Evolutionary conservation across 2,329 filamentous ascomycete species (phyloP).

Genomic region (Sordariomycetes sp.): DNA sequence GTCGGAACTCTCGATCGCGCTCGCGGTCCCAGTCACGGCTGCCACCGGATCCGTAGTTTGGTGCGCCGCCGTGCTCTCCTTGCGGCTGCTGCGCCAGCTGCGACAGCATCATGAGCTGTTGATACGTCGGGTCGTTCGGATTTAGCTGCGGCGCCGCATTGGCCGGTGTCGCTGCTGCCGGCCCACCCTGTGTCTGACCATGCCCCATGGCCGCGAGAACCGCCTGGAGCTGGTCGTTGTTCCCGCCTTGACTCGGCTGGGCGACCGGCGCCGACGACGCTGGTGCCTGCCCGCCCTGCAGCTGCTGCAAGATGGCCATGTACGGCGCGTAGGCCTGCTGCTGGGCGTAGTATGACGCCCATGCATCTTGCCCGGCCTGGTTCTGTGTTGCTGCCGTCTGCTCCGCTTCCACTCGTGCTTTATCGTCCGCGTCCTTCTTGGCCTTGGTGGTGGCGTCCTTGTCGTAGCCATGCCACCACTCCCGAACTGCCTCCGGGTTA

Average conservation of each 20-base stretch:
- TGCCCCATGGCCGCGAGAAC: slow-evolving; percentile 31
- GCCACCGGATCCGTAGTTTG: slow-evolving; percentile 4
- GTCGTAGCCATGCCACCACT: slow-evolving; percentile 42
- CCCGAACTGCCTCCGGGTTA: slow-evolving; percentile 32
- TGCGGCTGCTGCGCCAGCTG: slow-evolving; percentile 19
- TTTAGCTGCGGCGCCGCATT: slow-evolving; percentile 16
- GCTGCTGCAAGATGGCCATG: slow-evolving; percentile 5
- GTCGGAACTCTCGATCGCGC: slow-evolving; percentile 15
- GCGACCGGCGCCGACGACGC: slow-evolving; percentile 9
- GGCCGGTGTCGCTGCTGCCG: slow-evolving; percentile 8
- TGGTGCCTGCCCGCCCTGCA: slow-evolving; percentile 2
- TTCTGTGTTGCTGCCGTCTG: slow-evolving; percentile 3
- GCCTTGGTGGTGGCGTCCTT: slow-evolving; percentile 25
- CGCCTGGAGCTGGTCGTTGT: slow-evolving; percentile 29
- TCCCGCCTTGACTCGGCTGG: slow-evolving; percentile 9
- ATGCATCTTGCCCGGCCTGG: slow-evolving; percentile 1
- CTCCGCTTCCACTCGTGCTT: slow-evolving; percentile 9
- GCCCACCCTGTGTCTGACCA: slow-evolving; percentile 15
- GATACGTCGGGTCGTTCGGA: slow-evolving; percentile 27
- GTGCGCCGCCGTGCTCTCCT: not conserved
- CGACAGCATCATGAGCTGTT: slow-evolving; percentile 25
- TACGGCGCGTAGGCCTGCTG: slow-evolving; percentile 5
- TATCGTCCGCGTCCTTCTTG: slow-evolving; percentile 25
- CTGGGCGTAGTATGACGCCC: slow-evolving; percentile 9
- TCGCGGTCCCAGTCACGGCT: slow-evolving; percentile 9